These are phyloP conservation scores for Ogataea nakhonphanomensis DNA, from an alignment of 805 yeast species.

Conservation along the genomic window DNA sequence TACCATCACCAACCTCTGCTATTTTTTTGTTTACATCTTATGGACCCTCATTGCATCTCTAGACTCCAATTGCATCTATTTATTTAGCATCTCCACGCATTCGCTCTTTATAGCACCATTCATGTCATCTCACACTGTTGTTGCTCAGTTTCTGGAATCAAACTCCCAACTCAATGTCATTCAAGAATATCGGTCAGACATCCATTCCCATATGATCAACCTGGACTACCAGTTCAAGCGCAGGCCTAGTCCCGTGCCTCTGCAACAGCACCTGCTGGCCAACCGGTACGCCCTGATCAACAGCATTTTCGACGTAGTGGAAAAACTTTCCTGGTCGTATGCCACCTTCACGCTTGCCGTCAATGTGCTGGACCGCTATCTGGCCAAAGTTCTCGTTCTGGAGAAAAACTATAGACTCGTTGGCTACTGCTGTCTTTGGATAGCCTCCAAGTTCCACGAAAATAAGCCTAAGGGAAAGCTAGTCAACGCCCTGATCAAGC, in stretches of 20 bases:
- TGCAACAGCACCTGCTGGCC: constrained; percentile 21
- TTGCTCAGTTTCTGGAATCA: constrained; percentile 27
- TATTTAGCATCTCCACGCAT: constrained; percentile 11
- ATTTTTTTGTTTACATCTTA: not conserved
- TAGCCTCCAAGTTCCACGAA: constrained; percentile 43
- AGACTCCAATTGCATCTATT: constrained; percentile 13
- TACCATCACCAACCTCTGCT: not conserved
- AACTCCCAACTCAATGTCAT: constrained; percentile 27
- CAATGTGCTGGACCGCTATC: constrained; percentile 38
- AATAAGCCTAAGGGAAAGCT: constrained; percentile 50
- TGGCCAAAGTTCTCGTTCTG: constrained; percentile 33
- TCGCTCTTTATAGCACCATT: constrained; percentile 4
- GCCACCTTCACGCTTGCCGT: constrained; percentile 38
- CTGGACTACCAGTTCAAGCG: constrained; percentile 31
- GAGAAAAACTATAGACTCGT: constrained; percentile 36
- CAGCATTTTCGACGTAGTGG: constrained; percentile 31
- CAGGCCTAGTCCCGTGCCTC: constrained; percentile 26
- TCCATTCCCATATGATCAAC: constrained; percentile 24
- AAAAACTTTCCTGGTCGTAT: constrained; percentile 29
- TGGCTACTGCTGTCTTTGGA: constrained; percentile 46
- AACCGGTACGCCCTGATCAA: constrained; percentile 28
- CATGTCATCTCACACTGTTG: constrained; percentile 8
- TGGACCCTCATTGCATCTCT: constrained; percentile 10
- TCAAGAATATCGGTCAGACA: constrained; percentile 29
- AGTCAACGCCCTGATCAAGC: constrained; percentile 27